Base-by-base conservation (phyloP, 1,284 basidiomycete species). In the Moesziomyces aphidis region DNA sequence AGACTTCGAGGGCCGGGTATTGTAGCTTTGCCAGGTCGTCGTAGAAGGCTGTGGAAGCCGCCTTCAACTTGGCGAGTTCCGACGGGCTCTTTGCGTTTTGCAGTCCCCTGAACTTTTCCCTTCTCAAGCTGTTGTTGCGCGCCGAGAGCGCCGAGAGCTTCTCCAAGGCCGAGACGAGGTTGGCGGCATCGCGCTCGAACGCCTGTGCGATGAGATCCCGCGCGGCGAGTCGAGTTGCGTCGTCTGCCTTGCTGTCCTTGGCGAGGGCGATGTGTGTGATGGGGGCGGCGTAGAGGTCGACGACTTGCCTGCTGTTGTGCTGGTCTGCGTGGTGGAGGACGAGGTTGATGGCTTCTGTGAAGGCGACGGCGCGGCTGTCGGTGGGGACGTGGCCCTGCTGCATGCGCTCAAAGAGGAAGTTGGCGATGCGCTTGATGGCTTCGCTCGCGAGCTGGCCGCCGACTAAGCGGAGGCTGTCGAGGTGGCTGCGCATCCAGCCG, bases 331-430 rank as follows among this genome's bases (percentile, higher is more conserved):
- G 52, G 28, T 68, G 42, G 36, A 64, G 63, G 17, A 64, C 59
- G 13, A 73, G 64, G 17, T 66, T 65, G 44, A 76, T 64, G 43
- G 64, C 62, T 45, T 68, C 69, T 15, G 73, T 57, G 43, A 78
- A 61, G 2, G 74, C 76, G 15, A 60, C 53, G 21, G 50, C 52
- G 24, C 77, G 56, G 39, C 64, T 72, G 53, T 66, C 62, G 31
- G 46, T 59, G 11, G 66, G 52, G 24, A 78, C 66, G 50, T 81
- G 75, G 15, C 70, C 70, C 22, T 73, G 69, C 61, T 84, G 81
- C 64, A 76, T 71, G 42, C 77, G 61, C 55, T 84, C 82, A 22
- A 84, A 71, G 11, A 81, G 54, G 43, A 77, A 78, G 57, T 84
- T 74, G 50, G 73, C 77, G 39, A 81, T 51, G 28, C 75, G 62